Evolutionary conservation across 2,329 filamentous ascomycete genomes (phyloP).

Genomic region (Blastomyces gilchristii): DNA sequence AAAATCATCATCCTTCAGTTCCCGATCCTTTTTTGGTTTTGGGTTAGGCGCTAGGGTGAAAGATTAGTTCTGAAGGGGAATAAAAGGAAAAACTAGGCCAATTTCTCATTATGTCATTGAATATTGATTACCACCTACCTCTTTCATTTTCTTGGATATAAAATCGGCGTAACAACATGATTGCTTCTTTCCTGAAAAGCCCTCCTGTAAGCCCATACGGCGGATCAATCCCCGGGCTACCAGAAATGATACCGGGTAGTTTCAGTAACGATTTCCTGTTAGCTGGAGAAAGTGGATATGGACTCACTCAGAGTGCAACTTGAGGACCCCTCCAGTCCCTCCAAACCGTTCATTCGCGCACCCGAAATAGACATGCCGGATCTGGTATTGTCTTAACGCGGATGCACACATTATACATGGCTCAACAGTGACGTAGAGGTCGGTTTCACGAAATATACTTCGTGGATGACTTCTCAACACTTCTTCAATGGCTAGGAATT

Average conservation of each 20-base stretch:
- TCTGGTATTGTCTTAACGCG: conserved; percentile 74
- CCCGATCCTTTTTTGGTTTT: conserved; percentile 53
- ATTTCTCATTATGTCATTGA: not conserved
- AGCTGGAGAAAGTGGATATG: not conserved
- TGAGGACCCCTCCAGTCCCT: conserved; percentile 86
- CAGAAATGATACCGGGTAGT: conserved; percentile 12
- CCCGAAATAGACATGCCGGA: conserved; percentile 87
- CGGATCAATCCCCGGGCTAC: conserved; percentile 60
- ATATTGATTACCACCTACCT: conserved; percentile 41
- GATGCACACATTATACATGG: conserved; percentile 99
- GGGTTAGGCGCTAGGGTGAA: conserved; percentile 49
- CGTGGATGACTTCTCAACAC: conserved; percentile 56
- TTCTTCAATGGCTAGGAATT: conserved; percentile 74
- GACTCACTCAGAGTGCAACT: conserved; percentile 60
- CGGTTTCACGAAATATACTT: conserved; percentile 59
- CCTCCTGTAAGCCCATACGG: conserved; percentile 78
- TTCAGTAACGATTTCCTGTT: conserved; percentile 9
- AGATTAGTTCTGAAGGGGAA: conserved; percentile 4
- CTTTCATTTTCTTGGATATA: conserved; percentile 97
- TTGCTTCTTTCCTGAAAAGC: conserved; percentile 82
- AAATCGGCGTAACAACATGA: conserved; percentile 82
- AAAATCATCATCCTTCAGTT: conserved; percentile 52
- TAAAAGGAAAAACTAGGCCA: not conserved
- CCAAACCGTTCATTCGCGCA: conserved; percentile 96
- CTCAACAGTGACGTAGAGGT: conserved; percentile 94